Evolutionary conservation across 495 filamentous ascomycete genomes (phyloP), one percentile per base, ranked within the genome.

Genomic region (Aspergillus steynii): DNA sequence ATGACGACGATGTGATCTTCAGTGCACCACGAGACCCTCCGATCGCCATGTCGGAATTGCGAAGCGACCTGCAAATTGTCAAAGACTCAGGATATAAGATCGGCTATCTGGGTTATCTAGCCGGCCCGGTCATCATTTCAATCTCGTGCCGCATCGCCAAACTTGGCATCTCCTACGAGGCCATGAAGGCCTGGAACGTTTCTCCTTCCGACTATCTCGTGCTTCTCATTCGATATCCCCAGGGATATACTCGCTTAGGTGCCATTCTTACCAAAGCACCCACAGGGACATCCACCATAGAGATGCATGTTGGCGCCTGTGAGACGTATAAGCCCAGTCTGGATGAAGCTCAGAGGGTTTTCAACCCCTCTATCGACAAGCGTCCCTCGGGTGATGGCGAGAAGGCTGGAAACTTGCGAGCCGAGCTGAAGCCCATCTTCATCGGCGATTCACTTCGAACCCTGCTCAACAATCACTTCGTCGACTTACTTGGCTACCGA

Each of bases 131-230:
- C 54, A 88, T 84, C 34, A 61, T 96, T 6, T 88, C 88, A 0
- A 82, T 89, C 9, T 79, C 80, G 28, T 76, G 73, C 50, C 86
- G 86, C 1, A 82, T 92, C 53, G 74, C 77, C 0, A 89, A 89
- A 61, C 81, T 97, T 2, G 87, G 82, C 2, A 84, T 98, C 29
- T 92, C 92, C 2, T 81, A 89, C 29, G 90, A 93, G 61, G 89
- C 85, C 1, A 80, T 89, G 73, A 81, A 86, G 63, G 89, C 91
- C 14, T 98, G 94, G 94, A 79, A 87, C 55, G 71, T 98, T 20
- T 67, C 82, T 14, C 70, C 76, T 0, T 71, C 75, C 0, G 86
- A 96, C 29, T 95, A 95, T 66, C 70, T 97, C 48, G 84, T 96
- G 5, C 77, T 96, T 5, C 79, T 97, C 14, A 81, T 96, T n/a